Conservation (phyloP, 495 filamentous ascomycete species). For the Staphylotrichum tortipilum region DNA sequence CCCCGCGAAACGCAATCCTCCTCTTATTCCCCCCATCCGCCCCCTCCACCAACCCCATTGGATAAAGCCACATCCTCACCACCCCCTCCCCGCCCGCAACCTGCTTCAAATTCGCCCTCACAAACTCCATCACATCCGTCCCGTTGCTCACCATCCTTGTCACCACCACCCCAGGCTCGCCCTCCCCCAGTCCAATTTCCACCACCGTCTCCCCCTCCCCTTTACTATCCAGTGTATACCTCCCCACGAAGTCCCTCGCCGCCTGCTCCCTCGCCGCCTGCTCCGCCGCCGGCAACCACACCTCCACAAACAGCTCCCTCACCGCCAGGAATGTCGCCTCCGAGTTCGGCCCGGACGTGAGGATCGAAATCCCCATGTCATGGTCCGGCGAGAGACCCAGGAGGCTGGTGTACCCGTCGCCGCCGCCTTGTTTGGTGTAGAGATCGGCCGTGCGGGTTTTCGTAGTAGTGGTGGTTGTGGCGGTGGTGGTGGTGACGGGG, state of each 20-base stretch:
- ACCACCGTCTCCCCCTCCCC: too few relatives aligned
- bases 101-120: neutral
- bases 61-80: slow-evolving; percentile 9
- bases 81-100: neutral
- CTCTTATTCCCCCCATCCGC: neutral
- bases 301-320: neutral
- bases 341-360: neutral
- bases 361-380: slow-evolving; percentile 35
- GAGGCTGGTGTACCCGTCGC: slow-evolving; percentile 32
- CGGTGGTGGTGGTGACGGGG: neutral
- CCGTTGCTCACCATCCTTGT: slow-evolving; percentile 5
- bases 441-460: slow-evolving; percentile 10
- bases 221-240: neutral
- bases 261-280: slow-evolving; percentile 3
- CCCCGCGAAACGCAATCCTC: slow-evolving; percentile 1
- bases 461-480: neutral
- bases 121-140: slow-evolving; percentile 1
- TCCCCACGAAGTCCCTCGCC: neutral
- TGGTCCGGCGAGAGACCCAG: slow-evolving; percentile 42
- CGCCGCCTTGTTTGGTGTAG: slow-evolving; percentile 41
- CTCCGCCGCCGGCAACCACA: slow-evolving; percentile 7
- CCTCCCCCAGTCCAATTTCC: neutral
- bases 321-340: neutral
- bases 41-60: slow-evolving; percentile 3
- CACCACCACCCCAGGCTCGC: slow-evolving; percentile 1